Conservation (phyloP, 768 basidiomycete genomes). For the Pleurotus ostreatus region DNA sequence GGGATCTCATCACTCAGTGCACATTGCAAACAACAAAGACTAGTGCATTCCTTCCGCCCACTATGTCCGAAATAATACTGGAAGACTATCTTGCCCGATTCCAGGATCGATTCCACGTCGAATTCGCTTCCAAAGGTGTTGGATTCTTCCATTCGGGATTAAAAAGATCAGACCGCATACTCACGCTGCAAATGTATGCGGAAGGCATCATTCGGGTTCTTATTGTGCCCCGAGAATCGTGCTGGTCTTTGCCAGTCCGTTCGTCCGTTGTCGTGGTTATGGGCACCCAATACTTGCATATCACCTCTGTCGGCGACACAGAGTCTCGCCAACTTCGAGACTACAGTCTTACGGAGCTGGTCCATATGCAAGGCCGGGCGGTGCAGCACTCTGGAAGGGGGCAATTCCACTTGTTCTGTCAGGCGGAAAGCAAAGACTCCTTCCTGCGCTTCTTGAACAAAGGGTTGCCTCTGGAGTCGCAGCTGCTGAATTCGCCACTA, state of each 20-base stretch:
- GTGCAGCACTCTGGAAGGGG: constrained; percentile 58
- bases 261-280: constrained; percentile 83
- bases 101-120: constrained; percentile 56
- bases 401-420: constrained; percentile 85
- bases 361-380: constrained; percentile 89
- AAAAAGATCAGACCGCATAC: constrained; percentile 56
- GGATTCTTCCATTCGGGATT: constrained; percentile 84
- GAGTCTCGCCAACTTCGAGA: constrained; percentile 68
- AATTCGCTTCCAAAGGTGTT: constrained; percentile 81
- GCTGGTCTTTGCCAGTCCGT: constrained; percentile 86
- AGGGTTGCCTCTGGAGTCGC: constrained; percentile 88
- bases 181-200: constrained; percentile 78
- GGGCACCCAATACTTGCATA: constrained; percentile 82
- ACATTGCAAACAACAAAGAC: constrained; percentile 69
- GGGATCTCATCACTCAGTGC: constrained; percentile 85
- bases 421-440: constrained; percentile 77
- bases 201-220: constrained; percentile 79
- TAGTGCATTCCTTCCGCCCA: constrained; percentile 60
- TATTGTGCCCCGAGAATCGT: constrained; percentile 76
- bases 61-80: constrained; percentile 47
- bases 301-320: constrained; percentile 33
- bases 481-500: constrained; percentile 47
- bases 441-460: constrained; percentile 82
- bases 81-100: constrained; percentile 57
- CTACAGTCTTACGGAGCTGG: constrained; percentile 77